Evolutionary conservation across 345 rosid genomes (phyloP).

Genomic region (Ceriops tagal): DNA sequence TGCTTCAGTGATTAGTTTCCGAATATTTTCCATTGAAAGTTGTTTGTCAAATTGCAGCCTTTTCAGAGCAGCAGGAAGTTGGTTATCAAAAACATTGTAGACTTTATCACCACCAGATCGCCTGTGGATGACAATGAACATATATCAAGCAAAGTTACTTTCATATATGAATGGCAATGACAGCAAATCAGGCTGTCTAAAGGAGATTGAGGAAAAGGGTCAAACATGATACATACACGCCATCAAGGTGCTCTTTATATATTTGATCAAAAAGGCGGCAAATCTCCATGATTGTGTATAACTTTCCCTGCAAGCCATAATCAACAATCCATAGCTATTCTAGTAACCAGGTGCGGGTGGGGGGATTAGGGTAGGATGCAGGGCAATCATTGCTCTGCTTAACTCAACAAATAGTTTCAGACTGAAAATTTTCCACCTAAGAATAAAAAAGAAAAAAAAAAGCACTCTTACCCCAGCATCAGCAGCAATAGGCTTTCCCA

Average conservation of each 20-base stretch:
- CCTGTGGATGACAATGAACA: constrained; percentile 39
- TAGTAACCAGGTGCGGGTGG: neutral
- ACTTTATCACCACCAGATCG: constrained; percentile 97
- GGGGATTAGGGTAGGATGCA: neutral
- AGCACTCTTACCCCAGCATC: constrained; percentile 85
- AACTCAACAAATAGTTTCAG: constrained; percentile 9
- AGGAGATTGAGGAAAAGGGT: neutral
- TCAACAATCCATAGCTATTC: constrained; percentile 19
- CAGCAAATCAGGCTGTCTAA: constrained; percentile 4
- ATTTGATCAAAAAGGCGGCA: constrained; percentile 93
- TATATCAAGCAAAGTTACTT: constrained; percentile 2
- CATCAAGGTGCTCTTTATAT: constrained; percentile 96
- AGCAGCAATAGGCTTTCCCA: constrained; percentile 96
- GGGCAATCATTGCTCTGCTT: neutral
- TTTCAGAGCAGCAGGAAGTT: constrained; percentile 97
- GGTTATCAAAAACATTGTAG: constrained; percentile 91
- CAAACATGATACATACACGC: constrained; percentile 55
- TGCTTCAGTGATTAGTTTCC: constrained; percentile 96
- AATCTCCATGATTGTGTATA: constrained; percentile 95
- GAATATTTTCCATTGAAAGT: constrained; percentile 94
- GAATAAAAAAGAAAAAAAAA: neutral
- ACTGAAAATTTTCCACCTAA: neutral
- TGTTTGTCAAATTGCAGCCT: constrained; percentile 98
- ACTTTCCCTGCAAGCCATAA: constrained; percentile 70
- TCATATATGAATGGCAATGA: neutral